Percentiles rank a stretch among this genome's conserved stretches.
phyloP scores from a whole-genome alignment of 129 eudicot species.

The Centella asiatica region DNA sequence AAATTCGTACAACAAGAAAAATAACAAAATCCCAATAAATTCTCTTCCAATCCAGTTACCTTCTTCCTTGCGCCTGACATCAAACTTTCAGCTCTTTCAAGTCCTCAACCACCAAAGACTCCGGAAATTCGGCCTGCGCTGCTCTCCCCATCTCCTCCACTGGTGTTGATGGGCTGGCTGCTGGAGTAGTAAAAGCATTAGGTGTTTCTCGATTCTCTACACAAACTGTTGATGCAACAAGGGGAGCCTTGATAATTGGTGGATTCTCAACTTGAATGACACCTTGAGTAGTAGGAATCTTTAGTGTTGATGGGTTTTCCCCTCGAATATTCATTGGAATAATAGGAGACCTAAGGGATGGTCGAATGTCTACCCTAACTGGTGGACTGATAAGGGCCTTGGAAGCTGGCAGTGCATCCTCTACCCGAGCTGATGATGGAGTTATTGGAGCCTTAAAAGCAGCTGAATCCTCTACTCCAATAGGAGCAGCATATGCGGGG shows the following conservation, averaged over 20 bases:
- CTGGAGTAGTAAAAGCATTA: not conserved
- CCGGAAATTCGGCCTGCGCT: constrained; percentile 1
- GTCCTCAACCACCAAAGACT: constrained; percentile 18
- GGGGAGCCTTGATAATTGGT: not conserved
- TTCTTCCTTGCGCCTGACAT: constrained; percentile 9
- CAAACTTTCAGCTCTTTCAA: constrained; percentile 32
- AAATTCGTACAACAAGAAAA: constrained; percentile 13
- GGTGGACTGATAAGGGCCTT: constrained; percentile 3
- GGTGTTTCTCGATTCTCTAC: not conserved
- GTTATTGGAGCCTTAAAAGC: constrained; percentile 8
- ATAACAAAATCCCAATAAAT: constrained; percentile 17
- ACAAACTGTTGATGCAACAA: not conserved
- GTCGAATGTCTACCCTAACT: not conserved
- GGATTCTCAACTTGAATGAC: not conserved
- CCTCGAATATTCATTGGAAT: not conserved
- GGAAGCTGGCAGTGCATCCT: not conserved
- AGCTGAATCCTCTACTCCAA: constrained; percentile 1
- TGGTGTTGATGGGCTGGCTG: not conserved
- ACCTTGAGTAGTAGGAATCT: not conserved
- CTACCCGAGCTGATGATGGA: not conserved
- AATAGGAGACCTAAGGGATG: constrained; percentile 2
- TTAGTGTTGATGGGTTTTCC: not conserved
- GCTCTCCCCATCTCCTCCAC: constrained; percentile 2
- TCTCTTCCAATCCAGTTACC: constrained; percentile 7
- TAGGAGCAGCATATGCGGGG: constrained; percentile 18